These are phyloP conservation scores for Eimeria praecox DNA, from an alignment of 169 alveolate genomes.

Conservation along the genomic window DNA sequence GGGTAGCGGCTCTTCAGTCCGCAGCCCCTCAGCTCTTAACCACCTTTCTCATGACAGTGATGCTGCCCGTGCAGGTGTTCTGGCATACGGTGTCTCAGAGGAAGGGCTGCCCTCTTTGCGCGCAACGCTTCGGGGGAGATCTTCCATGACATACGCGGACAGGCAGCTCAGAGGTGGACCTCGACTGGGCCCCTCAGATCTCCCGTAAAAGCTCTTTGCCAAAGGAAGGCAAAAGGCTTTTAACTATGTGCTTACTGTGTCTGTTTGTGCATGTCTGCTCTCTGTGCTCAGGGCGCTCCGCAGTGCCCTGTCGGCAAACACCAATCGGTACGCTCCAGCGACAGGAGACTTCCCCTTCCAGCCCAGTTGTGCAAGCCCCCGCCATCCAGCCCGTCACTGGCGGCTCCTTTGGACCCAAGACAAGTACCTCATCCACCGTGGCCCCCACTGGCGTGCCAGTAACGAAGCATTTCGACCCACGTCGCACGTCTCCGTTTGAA, in stretches of 20 bases:
- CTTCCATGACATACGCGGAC: conserved; percentile 30
- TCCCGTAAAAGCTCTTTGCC: neutral
- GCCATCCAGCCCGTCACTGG: neutral
- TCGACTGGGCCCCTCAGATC: neutral
- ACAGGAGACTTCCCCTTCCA: neutral
- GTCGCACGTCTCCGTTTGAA: conserved; percentile 79
- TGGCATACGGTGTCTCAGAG: conserved; percentile 32
- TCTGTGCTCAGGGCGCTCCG: conserved; percentile 6
- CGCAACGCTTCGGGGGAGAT: neutral
- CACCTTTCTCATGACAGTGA: conserved; percentile 36
- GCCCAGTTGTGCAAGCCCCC: conserved; percentile 1
- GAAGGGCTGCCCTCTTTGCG: neutral
- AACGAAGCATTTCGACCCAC: conserved; percentile 71
- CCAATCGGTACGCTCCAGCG: conserved; percentile 1
- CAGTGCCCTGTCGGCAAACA: neutral
- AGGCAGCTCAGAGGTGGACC: neutral
- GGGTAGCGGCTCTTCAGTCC: conserved; percentile 21
- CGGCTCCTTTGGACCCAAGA: conserved; percentile 20
- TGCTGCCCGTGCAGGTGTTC: conserved; percentile 31
- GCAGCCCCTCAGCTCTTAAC: conserved; percentile 13
- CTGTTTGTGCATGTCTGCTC: neutral
- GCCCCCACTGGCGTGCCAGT: conserved; percentile 67
- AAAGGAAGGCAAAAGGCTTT: neutral
- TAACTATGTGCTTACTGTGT: neutral
- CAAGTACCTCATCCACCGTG: neutral